These are phyloP conservation scores for Dryas drummondii DNA, from an alignment of 306 rosid species.

Conservation along the genomic window DNA sequence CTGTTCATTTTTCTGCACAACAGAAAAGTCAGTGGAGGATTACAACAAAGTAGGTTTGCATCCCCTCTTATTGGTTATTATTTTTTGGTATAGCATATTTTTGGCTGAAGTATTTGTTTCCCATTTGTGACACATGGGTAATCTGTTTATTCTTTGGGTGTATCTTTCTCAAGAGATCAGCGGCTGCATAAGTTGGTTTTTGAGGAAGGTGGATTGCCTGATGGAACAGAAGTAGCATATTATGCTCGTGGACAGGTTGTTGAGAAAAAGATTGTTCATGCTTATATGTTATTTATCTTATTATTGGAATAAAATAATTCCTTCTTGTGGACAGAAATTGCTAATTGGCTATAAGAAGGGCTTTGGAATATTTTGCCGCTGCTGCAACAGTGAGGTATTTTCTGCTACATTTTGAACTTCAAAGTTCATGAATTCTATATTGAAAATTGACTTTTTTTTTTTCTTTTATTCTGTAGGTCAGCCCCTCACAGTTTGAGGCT, in stretches of 20 bases:
- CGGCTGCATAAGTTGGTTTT: constrained; percentile 87
- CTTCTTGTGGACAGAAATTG: constrained; percentile 62
- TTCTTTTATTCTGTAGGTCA: constrained; percentile 65
- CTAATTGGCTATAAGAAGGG: constrained; percentile 92
- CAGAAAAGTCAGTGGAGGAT: constrained; percentile 77
- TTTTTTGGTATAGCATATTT: constrained; percentile 16
- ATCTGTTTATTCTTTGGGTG: constrained; percentile 25
- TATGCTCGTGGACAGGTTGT: constrained; percentile 96
- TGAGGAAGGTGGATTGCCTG: constrained; percentile 91
- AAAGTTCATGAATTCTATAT: constrained; percentile 14
- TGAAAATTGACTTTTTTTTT: constrained; percentile 18
- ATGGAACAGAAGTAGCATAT: constrained; percentile 96
- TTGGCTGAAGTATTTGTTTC: constrained; percentile 9
- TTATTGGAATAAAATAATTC: constrained; percentile 11
- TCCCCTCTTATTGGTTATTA: constrained; percentile 6
- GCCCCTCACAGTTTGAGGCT: constrained; percentile 94
- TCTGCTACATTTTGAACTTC: constrained; percentile 30
- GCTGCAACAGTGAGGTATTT: constrained; percentile 84
- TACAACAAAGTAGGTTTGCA: constrained; percentile 60
- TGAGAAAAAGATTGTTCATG: constrained; percentile 27
- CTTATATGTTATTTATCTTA: constrained; percentile 19
- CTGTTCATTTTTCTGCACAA: constrained; percentile 46
- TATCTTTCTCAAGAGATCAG: constrained; percentile 57
- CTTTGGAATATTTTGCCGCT: constrained; percentile 81
- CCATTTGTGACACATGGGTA: constrained; percentile 13